Percentiles rank a stretch among this genome's conserved stretches.
Evolutionary conservation across 768 basidiomycete genomes (phyloP).

Genomic region (Collybiopsis luxurians): DNA sequence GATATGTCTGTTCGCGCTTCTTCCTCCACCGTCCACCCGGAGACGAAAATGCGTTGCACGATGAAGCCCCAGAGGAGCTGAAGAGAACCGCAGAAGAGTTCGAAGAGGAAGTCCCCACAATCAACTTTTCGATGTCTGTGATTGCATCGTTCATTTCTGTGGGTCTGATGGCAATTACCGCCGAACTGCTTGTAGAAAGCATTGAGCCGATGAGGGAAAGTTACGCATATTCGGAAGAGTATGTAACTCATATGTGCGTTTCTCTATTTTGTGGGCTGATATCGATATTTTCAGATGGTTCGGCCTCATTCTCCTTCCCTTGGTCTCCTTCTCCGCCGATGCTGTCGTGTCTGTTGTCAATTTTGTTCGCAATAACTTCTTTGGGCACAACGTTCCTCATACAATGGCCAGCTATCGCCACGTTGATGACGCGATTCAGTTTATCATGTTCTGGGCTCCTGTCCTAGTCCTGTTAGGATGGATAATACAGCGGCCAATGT

Average conservation of each 20-base stretch:
- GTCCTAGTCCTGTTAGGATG: slow-evolving; percentile 44
- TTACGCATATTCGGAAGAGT: slow-evolving; percentile 36
- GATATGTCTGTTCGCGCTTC: slow-evolving; percentile 5
- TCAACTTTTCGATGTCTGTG: slow-evolving; percentile 38
- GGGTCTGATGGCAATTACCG: slow-evolving; percentile 38
- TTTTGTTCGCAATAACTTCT: slow-evolving; percentile 27
- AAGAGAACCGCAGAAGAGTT: slow-evolving; percentile 13
- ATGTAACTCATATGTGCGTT: slow-evolving; percentile 9
- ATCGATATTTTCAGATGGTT: slow-evolving; percentile 35
- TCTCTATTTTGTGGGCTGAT: background rate
- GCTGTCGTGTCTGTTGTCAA: slow-evolving; percentile 35
- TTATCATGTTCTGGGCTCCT: slow-evolving; percentile 48
- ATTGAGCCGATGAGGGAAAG: slow-evolving; percentile 27
- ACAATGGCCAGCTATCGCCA: slow-evolving; percentile 38
- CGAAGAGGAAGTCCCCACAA: slow-evolving; percentile 23
- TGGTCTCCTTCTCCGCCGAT: slow-evolving; percentile 46
- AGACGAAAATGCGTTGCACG: slow-evolving; percentile 39
- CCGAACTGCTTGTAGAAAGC: slow-evolving; percentile 43
- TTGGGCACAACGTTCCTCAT: slow-evolving; percentile 26
- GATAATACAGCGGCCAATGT: slow-evolving; percentile 38
- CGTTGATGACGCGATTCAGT: slow-evolving; percentile 49
- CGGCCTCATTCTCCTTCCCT: slow-evolving; percentile 45
- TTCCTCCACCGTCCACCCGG: slow-evolving; percentile 36
- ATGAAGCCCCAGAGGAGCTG: slow-evolving; percentile 23
- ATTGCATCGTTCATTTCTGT: slow-evolving; percentile 29